phyloP scores from a whole-genome alignment of 371 early-diverging fungal species.

The Rhizopus stolonifer region DNA sequence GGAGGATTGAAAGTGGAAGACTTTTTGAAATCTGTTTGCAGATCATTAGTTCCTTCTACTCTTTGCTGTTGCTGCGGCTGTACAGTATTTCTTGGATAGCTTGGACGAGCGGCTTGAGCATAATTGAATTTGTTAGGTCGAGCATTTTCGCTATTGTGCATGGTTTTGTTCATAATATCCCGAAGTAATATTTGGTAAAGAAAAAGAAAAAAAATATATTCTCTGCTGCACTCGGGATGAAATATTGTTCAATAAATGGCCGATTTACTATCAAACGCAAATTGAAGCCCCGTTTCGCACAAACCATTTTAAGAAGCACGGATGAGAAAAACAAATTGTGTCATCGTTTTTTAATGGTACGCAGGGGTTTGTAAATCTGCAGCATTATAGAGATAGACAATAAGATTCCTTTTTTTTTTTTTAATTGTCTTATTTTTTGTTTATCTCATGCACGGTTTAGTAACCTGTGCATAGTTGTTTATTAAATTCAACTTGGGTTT shows the following conservation, averaged over 20 bases:
- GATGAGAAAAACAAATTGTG: conserved; percentile 1
- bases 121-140: conserved; percentile 6
- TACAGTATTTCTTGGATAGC: background rate
- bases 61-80: conserved; percentile 6
- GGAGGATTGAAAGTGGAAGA: conserved; percentile 4
- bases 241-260: conserved; percentile 1
- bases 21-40: conserved; percentile 1
- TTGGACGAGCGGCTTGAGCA: conserved; percentile 9
- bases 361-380: no score
- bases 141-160: background rate
- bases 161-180: conserved; percentile 3
- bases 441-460: background rate
- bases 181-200: conserved; percentile 2
- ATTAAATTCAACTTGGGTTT: background rate
- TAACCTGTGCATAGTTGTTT: background rate
- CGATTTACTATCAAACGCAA: background rate
- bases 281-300: background rate
- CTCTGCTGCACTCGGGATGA: background rate
- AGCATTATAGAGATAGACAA: background rate
- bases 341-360: background rate
- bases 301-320: background rate
- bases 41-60: background rate
- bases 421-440: background rate
- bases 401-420: background rate
- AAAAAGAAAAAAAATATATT: background rate